phyloP scores from a whole-genome alignment of 2,329 filamentous ascomycete genomes.

The Paecilomyces fulvus region DNA sequence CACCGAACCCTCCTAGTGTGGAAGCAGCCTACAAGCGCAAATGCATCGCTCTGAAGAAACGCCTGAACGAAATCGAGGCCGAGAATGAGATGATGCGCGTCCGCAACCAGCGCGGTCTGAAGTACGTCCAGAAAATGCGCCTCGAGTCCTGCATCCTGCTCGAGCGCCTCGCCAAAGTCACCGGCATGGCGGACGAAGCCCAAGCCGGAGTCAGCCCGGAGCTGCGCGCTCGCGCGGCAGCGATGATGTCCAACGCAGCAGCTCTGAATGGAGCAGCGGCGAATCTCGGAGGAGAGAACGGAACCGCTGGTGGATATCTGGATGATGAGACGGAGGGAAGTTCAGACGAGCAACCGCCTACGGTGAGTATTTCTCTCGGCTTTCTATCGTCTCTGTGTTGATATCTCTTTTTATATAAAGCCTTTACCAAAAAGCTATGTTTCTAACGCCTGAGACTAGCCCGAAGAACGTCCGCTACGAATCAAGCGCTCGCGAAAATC shows the following conservation, averaged over 20 bases:
- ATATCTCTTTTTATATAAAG: neutral
- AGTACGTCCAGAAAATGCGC: slow-evolving; percentile 84
- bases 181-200: slow-evolving; percentile 34
- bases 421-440: neutral
- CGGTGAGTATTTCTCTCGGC: slow-evolving; percentile 20
- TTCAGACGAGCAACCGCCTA: slow-evolving; percentile 36
- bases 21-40: slow-evolving; percentile 94
- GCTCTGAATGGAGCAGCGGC: slow-evolving; percentile 15
- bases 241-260: slow-evolving; percentile 20
- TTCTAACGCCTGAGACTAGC: slow-evolving; percentile 18
- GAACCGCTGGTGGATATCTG: slow-evolving; percentile 15
- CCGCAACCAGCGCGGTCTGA: slow-evolving; percentile 69
- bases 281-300: slow-evolving; percentile 9
- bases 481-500: slow-evolving; percentile 35
- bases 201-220: slow-evolving; percentile 25
- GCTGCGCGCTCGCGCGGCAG: slow-evolving; percentile 27
- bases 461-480: slow-evolving; percentile 39
- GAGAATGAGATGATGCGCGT: slow-evolving; percentile 78
- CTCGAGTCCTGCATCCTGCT: slow-evolving; percentile 45
- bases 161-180: slow-evolving; percentile 32
- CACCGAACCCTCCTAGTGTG: slow-evolving; percentile 69
- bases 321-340: slow-evolving; percentile 38
- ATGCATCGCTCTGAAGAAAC: slow-evolving; percentile 88
- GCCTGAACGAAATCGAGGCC: slow-evolving; percentile 84
- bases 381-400: neutral